phyloP scores from a whole-genome alignment of 192 early-diverging fungal species.

The Coemansia sp. region DNA sequence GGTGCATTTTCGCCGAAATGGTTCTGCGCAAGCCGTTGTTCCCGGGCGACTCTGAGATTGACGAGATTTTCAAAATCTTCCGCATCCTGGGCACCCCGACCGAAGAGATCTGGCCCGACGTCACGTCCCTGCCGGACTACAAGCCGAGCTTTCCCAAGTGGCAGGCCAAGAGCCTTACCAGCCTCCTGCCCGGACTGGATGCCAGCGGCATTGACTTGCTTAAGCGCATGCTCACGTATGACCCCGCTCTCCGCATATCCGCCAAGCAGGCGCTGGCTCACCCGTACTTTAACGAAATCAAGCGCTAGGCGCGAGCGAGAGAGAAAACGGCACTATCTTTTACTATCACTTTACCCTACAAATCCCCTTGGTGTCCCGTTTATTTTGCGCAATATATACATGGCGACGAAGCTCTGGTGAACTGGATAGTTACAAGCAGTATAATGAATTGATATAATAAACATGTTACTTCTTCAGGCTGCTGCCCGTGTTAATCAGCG shows the following conservation, averaged over 20 bases:
- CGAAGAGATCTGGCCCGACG: slow-evolving; percentile 72
- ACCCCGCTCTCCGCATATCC: slow-evolving; percentile 76
- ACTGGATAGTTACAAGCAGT: no score
- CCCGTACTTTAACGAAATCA: slow-evolving; percentile 69
- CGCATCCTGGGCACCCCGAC: slow-evolving; percentile 78
- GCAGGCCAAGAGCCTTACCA: slow-evolving; percentile 52
- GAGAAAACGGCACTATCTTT: background rate
- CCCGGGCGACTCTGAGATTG: slow-evolving; percentile 87
- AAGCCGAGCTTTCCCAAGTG: slow-evolving; percentile 77
- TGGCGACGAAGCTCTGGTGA: no score
- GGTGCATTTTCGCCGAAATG: slow-evolving; percentile 98
- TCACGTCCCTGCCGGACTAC: slow-evolving; percentile 75
- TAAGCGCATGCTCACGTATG: slow-evolving; percentile 68
- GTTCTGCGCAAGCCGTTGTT: slow-evolving; percentile 73
- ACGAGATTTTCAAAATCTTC: slow-evolving; percentile 93
- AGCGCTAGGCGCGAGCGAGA: slow-evolving; percentile 3
- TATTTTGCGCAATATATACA: no score
- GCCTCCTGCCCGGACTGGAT: slow-evolving; percentile 56
- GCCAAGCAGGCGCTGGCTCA: slow-evolving; percentile 78
- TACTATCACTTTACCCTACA: background rate
- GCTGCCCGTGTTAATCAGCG: slow-evolving; percentile 21
- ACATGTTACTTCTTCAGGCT: slow-evolving; percentile 14
- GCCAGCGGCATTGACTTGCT: slow-evolving; percentile 71
- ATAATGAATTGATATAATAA: background rate
- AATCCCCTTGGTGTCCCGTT: no score